Evolutionary conservation across 2,329 filamentous ascomycete genomes (phyloP).

Genomic region (Arthrinium phaeospermum): DNA sequence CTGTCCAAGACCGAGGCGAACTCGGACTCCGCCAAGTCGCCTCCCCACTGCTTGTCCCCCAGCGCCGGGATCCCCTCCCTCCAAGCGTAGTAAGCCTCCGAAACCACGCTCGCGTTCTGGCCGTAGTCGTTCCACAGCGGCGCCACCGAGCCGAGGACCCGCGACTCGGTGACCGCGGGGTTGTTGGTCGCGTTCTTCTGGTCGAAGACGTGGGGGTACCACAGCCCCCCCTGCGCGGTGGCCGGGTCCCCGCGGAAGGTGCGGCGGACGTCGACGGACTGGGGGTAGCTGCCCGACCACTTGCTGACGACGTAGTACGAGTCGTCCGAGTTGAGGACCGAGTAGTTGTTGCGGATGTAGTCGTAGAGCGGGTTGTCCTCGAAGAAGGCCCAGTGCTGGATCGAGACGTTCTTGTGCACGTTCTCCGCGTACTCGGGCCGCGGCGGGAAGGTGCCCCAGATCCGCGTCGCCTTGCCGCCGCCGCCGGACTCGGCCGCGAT

Average conservation of each 20-base stretch:
- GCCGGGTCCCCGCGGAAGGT: constrained; percentile 51
- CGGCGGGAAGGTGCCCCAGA: constrained; percentile 63
- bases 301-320: constrained; percentile 58
- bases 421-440: constrained; percentile 39
- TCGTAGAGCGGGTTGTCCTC: constrained; percentile 55
- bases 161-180: constrained; percentile 43
- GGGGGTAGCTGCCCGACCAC: constrained; percentile 51
- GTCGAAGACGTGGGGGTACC: constrained; percentile 57
- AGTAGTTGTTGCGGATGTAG: constrained; percentile 52
- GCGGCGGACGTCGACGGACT: constrained; percentile 51
- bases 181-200: constrained; percentile 54
- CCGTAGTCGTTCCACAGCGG: constrained; percentile 63
- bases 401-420: constrained; percentile 50
- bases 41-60: constrained; percentile 60
- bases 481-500: constrained; percentile 41
- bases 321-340: constrained; percentile 60
- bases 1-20: constrained; percentile 44
- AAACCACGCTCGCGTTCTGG: constrained; percentile 54
- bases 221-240: constrained; percentile 43
- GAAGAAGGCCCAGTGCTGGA: constrained; percentile 63
- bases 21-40: constrained; percentile 47
- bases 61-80: constrained; percentile 56
- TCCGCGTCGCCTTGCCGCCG: constrained; percentile 51
- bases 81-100: constrained; percentile 59
- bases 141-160: constrained; percentile 53